These are phyloP conservation scores for Populus simonii DNA, from an alignment of 345 rosid species.

Conservation along the genomic window DNA sequence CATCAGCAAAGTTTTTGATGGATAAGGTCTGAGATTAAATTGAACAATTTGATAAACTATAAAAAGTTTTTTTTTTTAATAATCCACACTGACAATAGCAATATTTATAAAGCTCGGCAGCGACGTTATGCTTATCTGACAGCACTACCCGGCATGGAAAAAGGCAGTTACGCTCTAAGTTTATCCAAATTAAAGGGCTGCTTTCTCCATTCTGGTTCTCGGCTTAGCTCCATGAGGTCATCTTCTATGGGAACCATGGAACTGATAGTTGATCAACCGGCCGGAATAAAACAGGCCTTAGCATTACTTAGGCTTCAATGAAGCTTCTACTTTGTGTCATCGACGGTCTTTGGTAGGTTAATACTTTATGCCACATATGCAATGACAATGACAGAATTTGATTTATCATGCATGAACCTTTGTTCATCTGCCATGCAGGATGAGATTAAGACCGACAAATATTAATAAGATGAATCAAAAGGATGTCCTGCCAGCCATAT, in stretches of 20 bases:
- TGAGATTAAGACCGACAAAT: neutral
- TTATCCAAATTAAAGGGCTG: neutral
- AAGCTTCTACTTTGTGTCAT: neutral
- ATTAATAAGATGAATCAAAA: neutral
- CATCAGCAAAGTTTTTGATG: neutral
- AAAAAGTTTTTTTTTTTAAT: neutral
- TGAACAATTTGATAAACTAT: neutral
- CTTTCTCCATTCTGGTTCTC: neutral
- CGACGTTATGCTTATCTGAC: conserved; percentile 12
- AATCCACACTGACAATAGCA: neutral
- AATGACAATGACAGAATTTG: neutral
- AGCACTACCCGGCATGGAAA: neutral
- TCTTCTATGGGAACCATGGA: neutral
- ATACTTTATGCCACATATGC: neutral
- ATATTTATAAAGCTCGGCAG: conserved; percentile 8
- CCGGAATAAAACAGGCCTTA: neutral
- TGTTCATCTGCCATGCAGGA: neutral
- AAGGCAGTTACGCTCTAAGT: neutral
- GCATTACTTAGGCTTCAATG: neutral
- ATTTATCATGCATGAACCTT: neutral
- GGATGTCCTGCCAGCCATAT: neutral
- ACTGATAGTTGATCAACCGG: neutral
- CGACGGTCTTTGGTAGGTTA: neutral
- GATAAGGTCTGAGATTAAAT: neutral
- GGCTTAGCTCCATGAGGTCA: conserved; percentile 8